Base-by-base conservation (phyloP, 2,329 filamentous ascomycete species). In the Fusarium clavum region DNA sequence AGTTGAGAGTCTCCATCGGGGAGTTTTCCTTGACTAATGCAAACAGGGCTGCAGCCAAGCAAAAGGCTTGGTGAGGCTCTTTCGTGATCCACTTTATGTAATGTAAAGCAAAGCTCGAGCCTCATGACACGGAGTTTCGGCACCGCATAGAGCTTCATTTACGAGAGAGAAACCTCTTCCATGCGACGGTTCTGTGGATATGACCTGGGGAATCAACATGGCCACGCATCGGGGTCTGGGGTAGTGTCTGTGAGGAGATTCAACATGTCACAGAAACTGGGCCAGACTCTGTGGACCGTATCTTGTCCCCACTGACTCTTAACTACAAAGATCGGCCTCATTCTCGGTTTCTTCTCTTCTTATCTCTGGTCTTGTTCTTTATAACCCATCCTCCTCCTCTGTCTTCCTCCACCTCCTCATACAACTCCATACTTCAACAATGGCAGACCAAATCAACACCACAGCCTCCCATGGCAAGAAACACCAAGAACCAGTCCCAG, bases 11-110 rank as follows among this genome's bases (percentile, higher is more conserved):
- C 57, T 67, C 55, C 38, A 44, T 67, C 46, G 34, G 40, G 45
- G 45, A 67, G 67, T 70, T 70, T 63, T 52, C 48, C 41, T 67
- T 70, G 67, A 70, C 67, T 70, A 70, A 70, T 70, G 48, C 62
- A 55, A 70, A 70, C 67, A 20, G 34, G 67, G 40, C 57, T 45
- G 62, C 62, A 70, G 67, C 67, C 67, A 70, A 70, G 67, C 67
- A 70, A 70, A 66, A 40, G 45, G 10, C 45, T 30, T 27, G 30
- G 34, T 66, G 67, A 54, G 67, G 67, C 67, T 70, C 67, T 70
- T 64, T 53, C 6, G 9, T 14, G 61, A 44, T 38, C 67, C 67
- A 54, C 67, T 70, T 70, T 70, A 69, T 38, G 67, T 69, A 69
- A 69, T 66, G 20, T 57, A 67, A 70, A 67, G 49, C 60, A 41